Evolutionary conservation across 208 protist species (phyloP), one percentile per base, ranked within the genome.

Genomic region (Trypanosoma conorhini): DNA sequence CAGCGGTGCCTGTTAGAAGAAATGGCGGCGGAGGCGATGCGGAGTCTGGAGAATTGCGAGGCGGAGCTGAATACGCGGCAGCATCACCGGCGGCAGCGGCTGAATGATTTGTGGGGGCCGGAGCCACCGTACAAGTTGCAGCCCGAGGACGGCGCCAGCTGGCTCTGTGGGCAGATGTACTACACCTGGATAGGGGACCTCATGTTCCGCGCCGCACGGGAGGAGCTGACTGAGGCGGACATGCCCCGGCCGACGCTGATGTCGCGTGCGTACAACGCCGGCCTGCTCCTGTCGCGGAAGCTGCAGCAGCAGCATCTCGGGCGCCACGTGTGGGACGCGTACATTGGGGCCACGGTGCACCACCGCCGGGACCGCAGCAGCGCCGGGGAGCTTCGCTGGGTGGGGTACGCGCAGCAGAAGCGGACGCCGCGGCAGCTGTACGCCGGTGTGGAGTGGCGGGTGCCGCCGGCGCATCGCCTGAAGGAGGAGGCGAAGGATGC

Each of bases 361-460:
- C 71, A 75, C 66, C 42, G 33, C 48, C 42, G 62, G 26, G 80
- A 78, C 60, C 42, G 26, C 5, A 5, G 12, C 24, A 67, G 62
- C 55, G 51, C 44, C 3, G 64, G 50, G 80, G 62, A 71, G 57
- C 72, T 95, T 73, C 82, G 77, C 17, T 92, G 84, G 79, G 79
- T 90, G 28, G 86, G 86, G 9, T 56, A 80, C 22, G 72, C 72
- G 44, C 87, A 89, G 77, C 83, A 90, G 74, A 64, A 74, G 60
- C 76, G 67, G 13, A 70, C 54, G 17, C 72, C 66, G 21, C 30
- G 62, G 35, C 61, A 79, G 67, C 58, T 91, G 48, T 84, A 83
- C 72, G 88, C 88, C 0, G 88, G 79, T 9, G 84, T 94, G 50
- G 83, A 89, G 77, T 94, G 88, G 86, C 46, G 52, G 30, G 46